Percentiles rank a stretch among this genome's conserved stretches.
phyloP scores from a whole-genome alignment of 495 filamentous ascomycete genomes.

The Talaromyces trachyspermus region DNA sequence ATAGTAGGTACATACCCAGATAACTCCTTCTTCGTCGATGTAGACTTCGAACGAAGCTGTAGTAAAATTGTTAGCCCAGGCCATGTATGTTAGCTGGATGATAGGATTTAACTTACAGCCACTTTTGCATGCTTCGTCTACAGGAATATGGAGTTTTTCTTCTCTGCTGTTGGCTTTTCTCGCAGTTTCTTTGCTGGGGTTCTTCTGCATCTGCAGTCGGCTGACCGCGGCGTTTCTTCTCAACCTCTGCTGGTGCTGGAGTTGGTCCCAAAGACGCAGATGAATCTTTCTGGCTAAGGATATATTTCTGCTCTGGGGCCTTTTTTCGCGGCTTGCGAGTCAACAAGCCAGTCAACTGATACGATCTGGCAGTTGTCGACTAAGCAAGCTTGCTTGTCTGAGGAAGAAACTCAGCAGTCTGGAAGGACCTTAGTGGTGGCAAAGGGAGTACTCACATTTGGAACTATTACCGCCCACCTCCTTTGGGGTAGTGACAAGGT shows the following conservation, averaged over 20 bases:
- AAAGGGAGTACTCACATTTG: conserved; percentile 26
- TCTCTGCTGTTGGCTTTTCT: conserved; percentile 34
- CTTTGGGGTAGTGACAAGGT: conserved; percentile 48
- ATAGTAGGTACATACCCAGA: conserved; percentile 39
- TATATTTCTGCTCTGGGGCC: conserved; percentile 35
- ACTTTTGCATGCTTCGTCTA: conserved; percentile 39
- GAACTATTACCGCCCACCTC: conserved; percentile 43
- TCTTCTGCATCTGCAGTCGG: conserved; percentile 9
- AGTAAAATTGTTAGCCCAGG: not conserved
- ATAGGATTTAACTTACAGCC: conserved; percentile 24
- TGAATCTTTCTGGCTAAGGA: conserved; percentile 14
- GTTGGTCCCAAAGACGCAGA: not conserved
- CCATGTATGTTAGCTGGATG: too few species aligned
- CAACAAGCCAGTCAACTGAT: conserved; percentile 53
- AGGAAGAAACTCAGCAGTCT: conserved; percentile 5
- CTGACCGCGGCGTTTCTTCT: not conserved
- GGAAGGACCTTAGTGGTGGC: not conserved
- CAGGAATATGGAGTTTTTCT: conserved; percentile 35
- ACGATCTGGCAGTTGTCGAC: conserved; percentile 47
- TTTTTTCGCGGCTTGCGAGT: conserved; percentile 38
- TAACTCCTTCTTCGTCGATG: conserved; percentile 53
- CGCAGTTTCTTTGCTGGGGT: conserved; percentile 30
- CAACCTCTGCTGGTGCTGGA: not conserved
- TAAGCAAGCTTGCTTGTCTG: conserved; percentile 44
- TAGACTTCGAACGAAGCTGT: conserved; percentile 45